These are phyloP conservation scores for Chaetomium sp. DNA, from an alignment of 2,329 filamentous ascomycete species.

Conservation along the genomic window DNA sequence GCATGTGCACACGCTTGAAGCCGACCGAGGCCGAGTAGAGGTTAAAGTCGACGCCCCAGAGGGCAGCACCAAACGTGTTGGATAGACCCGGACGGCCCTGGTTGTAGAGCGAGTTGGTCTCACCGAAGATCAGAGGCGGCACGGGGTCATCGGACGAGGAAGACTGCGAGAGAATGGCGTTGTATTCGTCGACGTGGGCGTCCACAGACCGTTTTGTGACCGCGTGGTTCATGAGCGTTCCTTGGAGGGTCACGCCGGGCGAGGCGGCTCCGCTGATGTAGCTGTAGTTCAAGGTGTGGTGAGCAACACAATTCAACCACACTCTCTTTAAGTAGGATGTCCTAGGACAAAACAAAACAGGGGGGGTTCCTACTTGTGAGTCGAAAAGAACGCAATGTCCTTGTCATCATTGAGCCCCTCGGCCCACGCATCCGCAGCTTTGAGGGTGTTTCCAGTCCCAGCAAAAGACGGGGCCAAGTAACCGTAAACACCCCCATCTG, in stretches of 20 bases:
- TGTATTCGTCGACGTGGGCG: slow-evolving; percentile 42
- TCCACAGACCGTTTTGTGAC: slow-evolving; percentile 43
- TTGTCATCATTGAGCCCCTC: slow-evolving; percentile 44
- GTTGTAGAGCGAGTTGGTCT: slow-evolving; percentile 57
- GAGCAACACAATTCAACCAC: no score
- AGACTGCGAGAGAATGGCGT: slow-evolving; percentile 32
- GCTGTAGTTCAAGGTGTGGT: slow-evolving; percentile 29
- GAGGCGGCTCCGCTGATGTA: slow-evolving; percentile 55
- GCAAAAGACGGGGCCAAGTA: slow-evolving; percentile 55
- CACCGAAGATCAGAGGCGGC: slow-evolving; percentile 51
- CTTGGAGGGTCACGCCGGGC: slow-evolving; percentile 56
- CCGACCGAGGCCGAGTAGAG: slow-evolving; percentile 50
- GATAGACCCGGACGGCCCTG: slow-evolving; percentile 55
- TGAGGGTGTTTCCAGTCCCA: slow-evolving; percentile 44
- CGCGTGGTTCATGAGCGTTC: slow-evolving; percentile 58
- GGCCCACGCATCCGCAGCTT: slow-evolving; percentile 44
- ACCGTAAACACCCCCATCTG: slow-evolving; percentile 35
- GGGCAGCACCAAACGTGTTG: slow-evolving; percentile 58
- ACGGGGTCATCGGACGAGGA: slow-evolving; percentile 9
- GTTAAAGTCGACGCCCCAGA: slow-evolving; percentile 59
- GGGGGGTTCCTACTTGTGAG: slow-evolving; percentile 47
- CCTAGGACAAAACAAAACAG: neutral
- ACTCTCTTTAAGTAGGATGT: no score
- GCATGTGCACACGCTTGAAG: slow-evolving; percentile 55
- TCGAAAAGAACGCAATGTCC: slow-evolving; percentile 47